Evolutionary conservation across 1,284 basidiomycete genomes (phyloP).

Genomic region (Pseudozyma pruni): DNA sequence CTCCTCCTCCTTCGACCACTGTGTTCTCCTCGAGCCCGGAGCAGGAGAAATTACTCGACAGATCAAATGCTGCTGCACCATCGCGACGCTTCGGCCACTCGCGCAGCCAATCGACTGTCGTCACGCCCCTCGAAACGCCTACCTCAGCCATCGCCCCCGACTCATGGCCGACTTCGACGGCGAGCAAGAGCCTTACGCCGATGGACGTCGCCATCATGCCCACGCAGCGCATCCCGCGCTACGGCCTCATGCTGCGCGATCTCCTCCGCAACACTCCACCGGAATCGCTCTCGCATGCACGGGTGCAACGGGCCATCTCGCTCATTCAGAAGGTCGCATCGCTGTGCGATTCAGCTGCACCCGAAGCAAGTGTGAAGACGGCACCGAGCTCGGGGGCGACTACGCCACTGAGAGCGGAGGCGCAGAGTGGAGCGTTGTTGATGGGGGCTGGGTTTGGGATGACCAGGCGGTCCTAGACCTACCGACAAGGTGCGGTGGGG

Average conservation of each 20-base stretch:
- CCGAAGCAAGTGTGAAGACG: background rate
- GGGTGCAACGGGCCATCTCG: conserved; percentile 45
- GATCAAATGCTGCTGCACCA: background rate
- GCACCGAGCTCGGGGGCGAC: conserved; percentile 10
- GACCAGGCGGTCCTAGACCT: conserved; percentile 10
- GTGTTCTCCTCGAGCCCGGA: conserved; percentile 12
- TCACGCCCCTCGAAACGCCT: conserved; percentile 19
- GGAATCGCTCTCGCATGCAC: conserved; percentile 48
- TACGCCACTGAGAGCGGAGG: conserved; percentile 9
- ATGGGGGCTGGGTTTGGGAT: conserved; percentile 2
- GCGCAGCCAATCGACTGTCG: conserved; percentile 31
- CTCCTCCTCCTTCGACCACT: background rate
- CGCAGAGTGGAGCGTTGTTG: conserved; percentile 2
- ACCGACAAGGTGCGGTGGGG: too few relatives aligned
- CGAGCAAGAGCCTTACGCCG: conserved; percentile 51
- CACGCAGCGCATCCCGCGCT: conserved; percentile 62
- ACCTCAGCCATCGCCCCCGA: conserved; percentile 4
- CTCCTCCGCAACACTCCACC: conserved; percentile 56
- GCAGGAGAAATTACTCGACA: conserved; percentile 6
- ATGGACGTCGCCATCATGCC: conserved; percentile 65
- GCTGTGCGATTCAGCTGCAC: conserved; percentile 44
- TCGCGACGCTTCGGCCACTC: conserved; percentile 22
- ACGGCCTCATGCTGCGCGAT: conserved; percentile 59
- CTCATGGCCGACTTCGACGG: conserved; percentile 1
- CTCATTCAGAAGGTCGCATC: conserved; percentile 34